Base-by-base conservation (phyloP, 2,329 filamentous ascomycete genomes). In the Verticillium nubilum region DNA sequence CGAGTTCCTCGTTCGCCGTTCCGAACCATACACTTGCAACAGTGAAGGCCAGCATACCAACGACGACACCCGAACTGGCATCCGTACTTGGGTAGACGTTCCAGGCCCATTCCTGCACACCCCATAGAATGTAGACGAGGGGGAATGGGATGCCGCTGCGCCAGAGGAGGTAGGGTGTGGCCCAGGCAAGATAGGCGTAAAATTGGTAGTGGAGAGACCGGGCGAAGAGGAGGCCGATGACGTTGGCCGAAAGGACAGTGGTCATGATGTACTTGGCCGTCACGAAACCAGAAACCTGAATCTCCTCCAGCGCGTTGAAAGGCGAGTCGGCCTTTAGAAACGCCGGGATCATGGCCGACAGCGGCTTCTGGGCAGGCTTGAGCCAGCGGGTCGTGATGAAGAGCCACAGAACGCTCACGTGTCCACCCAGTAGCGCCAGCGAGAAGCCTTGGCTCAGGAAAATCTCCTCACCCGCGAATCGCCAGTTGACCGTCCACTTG, bases 401-500 rank as follows among this genome's bases (percentile, higher is more conserved):
- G 35, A 83, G 71, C 27, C 79, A 66, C 26, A 97, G 80, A n/a
- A 92, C 78, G 9, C 78, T 72, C 27, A 79, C 77, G 71, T 97
- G 92, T 59, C 85, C 69, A 1, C 74, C 79, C 27, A 97, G 79
- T 56, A 97, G 80, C 15, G 76, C 73, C 19, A 88, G 66, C 27
- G 92, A 85, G 70, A 97, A 96, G 2, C 76, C 71, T 61, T 78
- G 83, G 65, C 81, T 83, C 54, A 96, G 81, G 68, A 99, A 99
- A 0, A 78, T 74, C 6, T 90, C 84, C 74, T 97, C 92, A 17
- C 90, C 88, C n/a, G 97, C 76, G 72, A 98, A 98, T 58, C 93
- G 87, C 95, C 95, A 99, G 74, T 99, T 99, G 66, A 99, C 95
- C 0, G 95, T 99, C 95, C 95, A 99, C 75, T 94, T 92, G 80